Base-by-base conservation (phyloP, 345 rosid genomes). In the Pistacia atlantica region DNA sequence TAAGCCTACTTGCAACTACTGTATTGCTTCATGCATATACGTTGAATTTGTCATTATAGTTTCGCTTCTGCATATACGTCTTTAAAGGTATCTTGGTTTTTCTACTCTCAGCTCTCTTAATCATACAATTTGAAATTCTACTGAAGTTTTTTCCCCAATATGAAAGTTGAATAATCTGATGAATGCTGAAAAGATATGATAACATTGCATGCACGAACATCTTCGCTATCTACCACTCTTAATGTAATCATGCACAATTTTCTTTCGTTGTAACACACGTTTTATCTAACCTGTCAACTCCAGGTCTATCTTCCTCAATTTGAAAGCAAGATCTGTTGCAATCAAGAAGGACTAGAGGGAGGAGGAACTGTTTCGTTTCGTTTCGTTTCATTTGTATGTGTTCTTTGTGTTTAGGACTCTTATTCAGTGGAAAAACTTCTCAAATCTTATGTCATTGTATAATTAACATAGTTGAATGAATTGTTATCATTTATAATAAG, bases 291-390 rank as follows among this genome's bases (percentile, higher is more conserved):
- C 56, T 67, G 45, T 11, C 42, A 75, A 49, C 48, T 80, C 57
- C 86, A 95, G 98, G 98, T 87, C 78, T 65, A 93, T 95, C 80
- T 93, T 93, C 82, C 78, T 93, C 78, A 95, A 91, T 69, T 84
- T 95, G 86, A 91, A 91, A 86, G 94, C 98, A 59, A 86, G 95
- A 79, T 84, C 94, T 4, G 86, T 78, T 18, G 77, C 82, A 55
- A 85, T 90, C 68, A 93, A 91, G 87, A 88, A 85, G 67, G 86
- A 86, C 0, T 93, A 91, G 79, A 57, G 4, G 49, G 45, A 65
- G 54, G 45, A 65, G 54, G 22, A 18, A 4, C 20, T n/a, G 37
- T 52, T 62, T 7, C n/a, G 4, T 54, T 54, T 54, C 8, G 4
- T 2, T 51, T 25, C 0, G 0, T 25, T 25, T 22, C 0, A 22